phyloP scores from a whole-genome alignment of 2,329 filamentous ascomycete genomes.

The Calonectria fujianensis region DNA sequence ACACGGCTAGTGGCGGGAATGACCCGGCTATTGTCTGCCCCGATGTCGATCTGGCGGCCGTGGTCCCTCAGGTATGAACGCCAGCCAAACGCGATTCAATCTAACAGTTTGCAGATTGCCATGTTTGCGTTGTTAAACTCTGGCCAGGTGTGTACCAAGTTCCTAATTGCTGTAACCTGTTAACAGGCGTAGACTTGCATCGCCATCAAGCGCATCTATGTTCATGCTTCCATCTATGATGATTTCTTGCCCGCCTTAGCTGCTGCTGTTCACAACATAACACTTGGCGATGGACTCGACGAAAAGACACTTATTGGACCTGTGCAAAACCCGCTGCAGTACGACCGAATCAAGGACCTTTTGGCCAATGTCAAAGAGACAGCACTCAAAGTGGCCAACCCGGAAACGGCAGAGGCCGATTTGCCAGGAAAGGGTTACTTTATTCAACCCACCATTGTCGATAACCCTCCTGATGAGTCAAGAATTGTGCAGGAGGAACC shows the following conservation, averaged over 20 bases:
- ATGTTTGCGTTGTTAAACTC: slow-evolving; percentile 60
- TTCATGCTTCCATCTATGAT: slow-evolving; percentile 71
- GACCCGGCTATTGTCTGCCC: slow-evolving; percentile 8
- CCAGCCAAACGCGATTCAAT: not conserved
- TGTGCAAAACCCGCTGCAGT: slow-evolving; percentile 78
- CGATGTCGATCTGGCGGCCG: not conserved
- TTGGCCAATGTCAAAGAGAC: slow-evolving; percentile 3
- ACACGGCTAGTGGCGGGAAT: not conserved
- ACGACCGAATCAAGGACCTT: slow-evolving; percentile 7
- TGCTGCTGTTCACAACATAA: not conserved
- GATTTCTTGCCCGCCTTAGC: not conserved
- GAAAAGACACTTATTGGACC: slow-evolving; percentile 63
- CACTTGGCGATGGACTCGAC: slow-evolving; percentile 1
- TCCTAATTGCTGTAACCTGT: not conserved
- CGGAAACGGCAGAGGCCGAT: not conserved
- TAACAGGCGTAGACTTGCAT: slow-evolving; percentile 39
- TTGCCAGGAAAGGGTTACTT: slow-evolving; percentile 13
- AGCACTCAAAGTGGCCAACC: not conserved
- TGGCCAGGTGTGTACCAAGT: slow-evolving; percentile 35
- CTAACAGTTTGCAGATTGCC: not conserved
- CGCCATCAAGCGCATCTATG: slow-evolving; percentile 73
- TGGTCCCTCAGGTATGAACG: not conserved
- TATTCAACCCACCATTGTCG: slow-evolving; percentile 21
- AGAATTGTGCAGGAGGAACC: slow-evolving; percentile 15
- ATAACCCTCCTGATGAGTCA: slow-evolving; percentile 21